phyloP scores from a whole-genome alignment of 352 stramenopile species.

The Globisporangium splendens region DNA sequence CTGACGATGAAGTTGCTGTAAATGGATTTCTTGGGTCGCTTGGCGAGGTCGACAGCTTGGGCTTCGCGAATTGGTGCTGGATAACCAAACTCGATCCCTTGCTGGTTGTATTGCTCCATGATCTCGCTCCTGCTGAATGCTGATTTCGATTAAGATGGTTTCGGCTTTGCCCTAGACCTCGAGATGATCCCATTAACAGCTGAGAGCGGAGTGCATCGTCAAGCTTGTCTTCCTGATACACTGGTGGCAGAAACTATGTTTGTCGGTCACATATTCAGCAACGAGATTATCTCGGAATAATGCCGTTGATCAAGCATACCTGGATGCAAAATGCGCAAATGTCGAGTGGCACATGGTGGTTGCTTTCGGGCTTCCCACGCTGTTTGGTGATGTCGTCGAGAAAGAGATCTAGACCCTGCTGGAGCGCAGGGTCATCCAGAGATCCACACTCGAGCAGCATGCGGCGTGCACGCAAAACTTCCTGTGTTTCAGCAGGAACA shows the following conservation, averaged over 20 bases:
- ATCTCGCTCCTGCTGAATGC: conserved; percentile 8
- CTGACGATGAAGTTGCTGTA: not conserved
- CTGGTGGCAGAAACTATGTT: conserved; percentile 42
- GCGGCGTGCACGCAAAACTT: conserved; percentile 44
- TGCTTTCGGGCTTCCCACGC: conserved; percentile 21
- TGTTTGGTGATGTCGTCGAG: conserved; percentile 33
- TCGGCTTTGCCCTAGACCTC: conserved; percentile 9
- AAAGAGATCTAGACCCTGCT: conserved; percentile 40
- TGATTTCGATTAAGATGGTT: conserved; percentile 10
- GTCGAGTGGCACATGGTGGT: conserved; percentile 31
- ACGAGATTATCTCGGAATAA: not conserved
- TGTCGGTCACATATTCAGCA: not conserved
- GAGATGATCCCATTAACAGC: conserved; percentile 14
- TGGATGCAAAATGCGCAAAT: conserved; percentile 48
- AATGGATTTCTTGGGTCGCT: not conserved
- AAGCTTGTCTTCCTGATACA: conserved; percentile 36
- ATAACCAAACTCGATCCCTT: conserved; percentile 49
- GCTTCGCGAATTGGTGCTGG: conserved; percentile 40
- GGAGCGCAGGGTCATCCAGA: conserved; percentile 18
- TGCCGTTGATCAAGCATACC: conserved; percentile 8
- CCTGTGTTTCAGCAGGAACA: conserved; percentile 17
- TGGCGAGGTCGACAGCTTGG: not conserved
- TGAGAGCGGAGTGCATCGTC: conserved; percentile 31
- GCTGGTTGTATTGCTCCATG: conserved; percentile 2
- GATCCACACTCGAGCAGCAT: conserved; percentile 50